Evolutionary conservation across 805 yeast genomes (phyloP).

Genomic region (Wickerhamomyces rabaulensis): DNA sequence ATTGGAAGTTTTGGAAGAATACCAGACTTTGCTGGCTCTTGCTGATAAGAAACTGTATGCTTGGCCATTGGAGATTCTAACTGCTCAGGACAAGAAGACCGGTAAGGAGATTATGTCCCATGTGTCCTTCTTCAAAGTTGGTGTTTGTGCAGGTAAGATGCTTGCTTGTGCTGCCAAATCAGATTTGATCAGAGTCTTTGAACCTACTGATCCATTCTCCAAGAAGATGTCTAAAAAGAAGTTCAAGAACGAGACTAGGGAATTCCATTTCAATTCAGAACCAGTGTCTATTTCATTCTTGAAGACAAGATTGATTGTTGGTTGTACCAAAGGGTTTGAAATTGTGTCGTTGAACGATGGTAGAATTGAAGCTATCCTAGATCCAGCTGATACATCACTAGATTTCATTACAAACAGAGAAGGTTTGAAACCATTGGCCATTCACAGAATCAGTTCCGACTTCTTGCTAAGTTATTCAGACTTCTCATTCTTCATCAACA

Average conservation of each 20-base stretch:
- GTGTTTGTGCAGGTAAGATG: slow-evolving; percentile 85
- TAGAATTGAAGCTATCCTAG: slow-evolving; percentile 82
- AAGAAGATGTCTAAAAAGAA: slow-evolving; percentile 62
- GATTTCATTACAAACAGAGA: slow-evolving; percentile 88
- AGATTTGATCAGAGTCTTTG: slow-evolving; percentile 79
- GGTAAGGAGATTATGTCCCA: slow-evolving; percentile 82
- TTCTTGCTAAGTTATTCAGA: slow-evolving; percentile 87
- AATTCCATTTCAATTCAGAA: slow-evolving; percentile 79
- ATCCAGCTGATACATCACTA: slow-evolving; percentile 96
- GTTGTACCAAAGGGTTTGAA: slow-evolving; percentile 95
- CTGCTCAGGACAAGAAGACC: slow-evolving; percentile 45
- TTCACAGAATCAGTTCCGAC: slow-evolving; percentile 84
- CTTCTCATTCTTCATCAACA: slow-evolving; percentile 89
- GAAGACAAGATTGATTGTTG: slow-evolving; percentile 85
- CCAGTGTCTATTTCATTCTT: slow-evolving; percentile 89
- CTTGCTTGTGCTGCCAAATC: slow-evolving; percentile 86
- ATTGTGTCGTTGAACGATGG: slow-evolving; percentile 82
- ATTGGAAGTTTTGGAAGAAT: slow-evolving; percentile 87
- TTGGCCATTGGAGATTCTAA: slow-evolving; percentile 66
- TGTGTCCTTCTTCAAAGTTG: slow-evolving; percentile 86
- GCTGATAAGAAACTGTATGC: slow-evolving; percentile 79
- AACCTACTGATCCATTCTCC: slow-evolving; percentile 74
- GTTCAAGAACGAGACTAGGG: slow-evolving; percentile 63
- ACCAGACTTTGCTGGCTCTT: slow-evolving; percentile 72
- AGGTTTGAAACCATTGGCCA: slow-evolving; percentile 82